Conservation (phyloP, 202 grass and related monocot species). For the Miscanthus sacchariflorus region DNA sequence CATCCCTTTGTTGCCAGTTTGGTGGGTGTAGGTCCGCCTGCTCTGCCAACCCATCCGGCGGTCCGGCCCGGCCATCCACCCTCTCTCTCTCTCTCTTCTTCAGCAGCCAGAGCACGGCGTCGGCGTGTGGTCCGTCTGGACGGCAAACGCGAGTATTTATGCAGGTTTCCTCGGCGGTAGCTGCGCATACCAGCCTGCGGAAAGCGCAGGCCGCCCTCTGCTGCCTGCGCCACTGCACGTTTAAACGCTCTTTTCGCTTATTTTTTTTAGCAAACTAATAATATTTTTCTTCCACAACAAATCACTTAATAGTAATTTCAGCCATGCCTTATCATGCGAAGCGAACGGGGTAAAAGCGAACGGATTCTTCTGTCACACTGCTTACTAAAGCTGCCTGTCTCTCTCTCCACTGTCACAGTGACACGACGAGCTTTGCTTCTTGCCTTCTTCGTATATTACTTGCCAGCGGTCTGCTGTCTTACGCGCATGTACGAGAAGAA, state of each 20-base stretch:
- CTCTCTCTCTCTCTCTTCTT: not conserved
- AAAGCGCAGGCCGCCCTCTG: not conserved
- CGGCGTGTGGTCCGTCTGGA: not conserved
- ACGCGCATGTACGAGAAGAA: not conserved
- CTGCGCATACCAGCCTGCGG: constrained; percentile 29
- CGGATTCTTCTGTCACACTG: constrained; percentile 13
- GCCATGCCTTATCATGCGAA: too few species aligned
- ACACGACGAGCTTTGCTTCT: constrained; percentile 1
- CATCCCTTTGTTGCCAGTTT: constrained; percentile 23
- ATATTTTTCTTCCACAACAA: too few species aligned
- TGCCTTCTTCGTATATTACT: constrained; percentile 3
- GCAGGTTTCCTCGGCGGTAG: constrained; percentile 23
- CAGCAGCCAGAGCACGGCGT: not conserved
- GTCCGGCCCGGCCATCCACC: not conserved
- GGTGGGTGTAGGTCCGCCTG: constrained; percentile 61
- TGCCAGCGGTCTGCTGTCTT: not conserved
- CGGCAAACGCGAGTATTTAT: constrained; percentile 33
- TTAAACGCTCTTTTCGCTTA: too few species aligned
- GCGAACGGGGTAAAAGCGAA: constrained; percentile 33
- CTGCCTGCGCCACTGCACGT: constrained; percentile 1
- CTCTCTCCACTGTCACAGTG: not conserved
- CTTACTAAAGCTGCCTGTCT: constrained; percentile 7
- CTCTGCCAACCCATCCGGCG: constrained; percentile 44
- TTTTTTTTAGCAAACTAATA: too few species aligned
- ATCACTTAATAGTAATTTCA: too few species aligned